Percentiles rank a stretch among this genome's conserved stretches.
These are phyloP conservation scores for Pogostemon cablin DNA, from an alignment of 257 asterid genomes.

Conservation along the genomic window DNA sequence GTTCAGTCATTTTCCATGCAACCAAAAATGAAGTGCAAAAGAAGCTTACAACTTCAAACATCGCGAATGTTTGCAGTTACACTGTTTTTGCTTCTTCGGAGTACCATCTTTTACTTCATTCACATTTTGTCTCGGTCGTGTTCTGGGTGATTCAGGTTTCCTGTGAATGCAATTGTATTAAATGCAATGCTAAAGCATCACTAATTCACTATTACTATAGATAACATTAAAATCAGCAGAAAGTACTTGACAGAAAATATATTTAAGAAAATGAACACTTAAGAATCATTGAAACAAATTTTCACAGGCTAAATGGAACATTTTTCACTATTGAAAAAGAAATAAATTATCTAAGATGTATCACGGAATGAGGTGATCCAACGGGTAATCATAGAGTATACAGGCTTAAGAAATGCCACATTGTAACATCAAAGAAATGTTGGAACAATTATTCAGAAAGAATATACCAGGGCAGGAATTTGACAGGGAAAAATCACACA, in stretches of 20 bases:
- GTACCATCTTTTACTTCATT: conserved; percentile 84
- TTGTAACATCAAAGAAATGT: conserved; percentile 18
- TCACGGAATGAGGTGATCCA: conserved; percentile 21
- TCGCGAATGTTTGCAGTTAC: conserved; percentile 93
- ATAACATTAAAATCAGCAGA: conserved; percentile 16
- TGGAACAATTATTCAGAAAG: conserved; percentile 10
- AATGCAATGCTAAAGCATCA: conserved; percentile 26
- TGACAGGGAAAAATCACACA: background rate
- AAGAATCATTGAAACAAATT: background rate
- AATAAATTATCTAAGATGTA: background rate
- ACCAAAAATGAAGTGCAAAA: conserved; percentile 34
- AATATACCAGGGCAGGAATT: background rate
- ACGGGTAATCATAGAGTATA: background rate
- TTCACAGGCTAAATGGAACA: conserved; percentile 23
- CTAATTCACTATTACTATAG: background rate
- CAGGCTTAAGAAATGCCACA: conserved; percentile 18
- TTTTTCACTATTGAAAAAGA: conserved; percentile 4
- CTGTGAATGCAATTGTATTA: conserved; percentile 46
- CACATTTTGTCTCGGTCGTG: conserved; percentile 60
- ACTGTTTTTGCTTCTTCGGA: conserved; percentile 94
- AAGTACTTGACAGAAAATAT: conserved; percentile 13
- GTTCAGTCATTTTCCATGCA: conserved; percentile 23
- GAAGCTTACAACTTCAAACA: conserved; percentile 90
- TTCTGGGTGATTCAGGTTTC: conserved; percentile 91
- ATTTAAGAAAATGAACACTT: conserved; percentile 14